Evolutionary conservation across 2,329 filamentous ascomycete genomes (phyloP), one percentile per base, ranked within the genome.

Genomic region (Gaeumannomyces sp.): DNA sequence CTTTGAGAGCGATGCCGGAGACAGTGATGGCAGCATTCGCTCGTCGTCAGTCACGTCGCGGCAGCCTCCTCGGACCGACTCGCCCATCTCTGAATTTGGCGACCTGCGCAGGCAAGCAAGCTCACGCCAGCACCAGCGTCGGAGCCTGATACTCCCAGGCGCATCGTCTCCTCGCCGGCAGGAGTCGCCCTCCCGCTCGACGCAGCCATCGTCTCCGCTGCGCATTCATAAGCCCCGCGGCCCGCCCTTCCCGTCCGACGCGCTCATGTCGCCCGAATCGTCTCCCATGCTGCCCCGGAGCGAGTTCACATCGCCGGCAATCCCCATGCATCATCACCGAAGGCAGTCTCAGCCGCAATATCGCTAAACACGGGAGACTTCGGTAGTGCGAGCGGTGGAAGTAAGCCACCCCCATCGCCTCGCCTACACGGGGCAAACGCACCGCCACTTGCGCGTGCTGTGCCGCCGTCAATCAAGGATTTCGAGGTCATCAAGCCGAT

Each of bases 401-500:
- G 86, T 72, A 84, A 87, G 69, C 87, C 88, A 22, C 92, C 94
- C 0, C 83, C 91, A 1, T 99, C 95, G 6, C 95, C 95, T 7
- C 87, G 93, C 29, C 76, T 98, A 62, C 87, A 85, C 61, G 89
- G 92, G 3, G 89, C 90, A 27, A 89, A 86, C 66, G 85, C 88
- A 56, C 91, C 93, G 35, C 91, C 90, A 1, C 93, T 96, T 74
- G 91, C 93, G 61, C 89, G 93, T 65, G 92, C 94, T 35, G 89
- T 94, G 1, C 92, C 95, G 3, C 93, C 94, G 10, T 99, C 96
- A 0, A 99, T 99, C 79, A 98, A 98, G 72, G 95, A 99, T 73
- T 99, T 99, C 71, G 95, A 99, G 75, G 97, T 99, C 70, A 97
- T 99, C 79, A 99, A 99, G 73, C 95, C 95, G 7, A 99, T 99